Percentiles rank a stretch among this genome's conserved stretches.
These are phyloP conservation scores for Clonostachys rosea DNA, from an alignment of 2,329 filamentous ascomycete species.

Conservation along the genomic window DNA sequence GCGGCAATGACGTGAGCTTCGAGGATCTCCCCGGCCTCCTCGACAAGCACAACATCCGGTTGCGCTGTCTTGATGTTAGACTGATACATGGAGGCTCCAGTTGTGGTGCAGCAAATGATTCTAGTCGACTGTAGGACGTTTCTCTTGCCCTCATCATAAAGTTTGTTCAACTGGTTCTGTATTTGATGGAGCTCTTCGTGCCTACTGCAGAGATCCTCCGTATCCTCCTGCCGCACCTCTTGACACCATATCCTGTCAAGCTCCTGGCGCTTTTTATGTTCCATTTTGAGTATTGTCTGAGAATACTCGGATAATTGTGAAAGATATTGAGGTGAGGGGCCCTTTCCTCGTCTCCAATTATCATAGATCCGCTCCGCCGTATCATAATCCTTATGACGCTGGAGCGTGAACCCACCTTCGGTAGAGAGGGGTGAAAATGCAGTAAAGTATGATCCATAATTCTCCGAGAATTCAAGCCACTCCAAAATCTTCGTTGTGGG, in stretches of 20 bases:
- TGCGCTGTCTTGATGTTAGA: slow-evolving; percentile 45
- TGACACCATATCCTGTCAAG: slow-evolving; percentile 35
- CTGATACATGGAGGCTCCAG: slow-evolving; percentile 59
- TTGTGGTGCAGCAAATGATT: slow-evolving; percentile 69
- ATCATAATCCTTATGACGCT: slow-evolving; percentile 36
- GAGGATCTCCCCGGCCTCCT: slow-evolving; percentile 71
- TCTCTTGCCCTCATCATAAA: slow-evolving; percentile 36
- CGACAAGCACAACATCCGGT: slow-evolving; percentile 60
- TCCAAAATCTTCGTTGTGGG: slow-evolving; percentile 24
- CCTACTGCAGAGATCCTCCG: slow-evolving; percentile 29
- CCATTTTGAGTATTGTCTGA: slow-evolving; percentile 18
- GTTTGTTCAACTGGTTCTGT: slow-evolving; percentile 31
- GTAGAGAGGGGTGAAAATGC: slow-evolving; percentile 45
- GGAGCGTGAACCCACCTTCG: slow-evolving; percentile 41
- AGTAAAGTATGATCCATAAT: slow-evolving; percentile 45
- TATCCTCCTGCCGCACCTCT: slow-evolving; percentile 43
- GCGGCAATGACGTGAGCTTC: slow-evolving; percentile 61
- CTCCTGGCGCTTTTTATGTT: slow-evolving; percentile 21
- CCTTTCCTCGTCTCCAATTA: slow-evolving; percentile 7
- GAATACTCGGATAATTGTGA: no score
- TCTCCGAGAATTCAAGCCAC: slow-evolving; percentile 45
- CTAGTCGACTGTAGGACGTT: slow-evolving; percentile 44
- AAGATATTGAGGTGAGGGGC: not conserved
- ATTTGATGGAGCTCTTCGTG: slow-evolving; percentile 33
- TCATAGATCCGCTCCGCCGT: slow-evolving; percentile 10